phyloP scores from a whole-genome alignment of 345 rosid genomes.

The Acer saccharum region DNA sequence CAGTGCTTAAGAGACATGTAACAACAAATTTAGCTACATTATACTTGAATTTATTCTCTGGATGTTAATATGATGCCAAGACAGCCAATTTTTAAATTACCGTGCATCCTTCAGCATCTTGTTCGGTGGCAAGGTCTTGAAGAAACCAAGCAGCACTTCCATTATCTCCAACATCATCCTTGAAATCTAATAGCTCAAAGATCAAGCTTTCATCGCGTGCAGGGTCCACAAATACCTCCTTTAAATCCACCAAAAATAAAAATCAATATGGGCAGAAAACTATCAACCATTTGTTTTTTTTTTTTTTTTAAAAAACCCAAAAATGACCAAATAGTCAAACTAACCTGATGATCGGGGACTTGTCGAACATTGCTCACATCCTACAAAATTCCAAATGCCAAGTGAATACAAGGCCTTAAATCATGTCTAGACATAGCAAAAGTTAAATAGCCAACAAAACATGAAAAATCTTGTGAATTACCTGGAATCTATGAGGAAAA shows the following conservation, averaged over 20 bases:
- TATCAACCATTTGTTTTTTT: background rate
- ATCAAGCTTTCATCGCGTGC: conserved; percentile 85
- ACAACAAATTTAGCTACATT: conserved; percentile 5
- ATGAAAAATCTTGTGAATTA: background rate
- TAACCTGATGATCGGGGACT: conserved; percentile 61
- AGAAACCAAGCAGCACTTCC: conserved; percentile 59
- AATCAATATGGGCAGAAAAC: background rate
- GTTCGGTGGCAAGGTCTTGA: conserved; percentile 52
- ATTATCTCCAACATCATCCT: conserved; percentile 51
- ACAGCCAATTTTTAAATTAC: conserved; percentile 27
- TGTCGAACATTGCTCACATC: conserved; percentile 55
- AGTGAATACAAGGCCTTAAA: background rate
- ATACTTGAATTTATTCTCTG: background rate
- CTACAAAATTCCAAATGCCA: conserved; percentile 17
- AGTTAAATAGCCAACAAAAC: background rate
- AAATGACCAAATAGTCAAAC: background rate
- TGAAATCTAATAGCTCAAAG: conserved; percentile 74
- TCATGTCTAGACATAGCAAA: background rate
- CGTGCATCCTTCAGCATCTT: conserved; percentile 60
- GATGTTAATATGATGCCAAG: background rate
- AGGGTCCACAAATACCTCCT: conserved; percentile 88
- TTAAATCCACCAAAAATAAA: conserved; percentile 12
- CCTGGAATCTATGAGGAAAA: conserved; percentile 52
- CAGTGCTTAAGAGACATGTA: background rate
- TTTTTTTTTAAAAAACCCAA: too few species aligned